Evolutionary conservation across 139 green algal genomes (phyloP).

Genomic region (Chlorella sp.): DNA sequence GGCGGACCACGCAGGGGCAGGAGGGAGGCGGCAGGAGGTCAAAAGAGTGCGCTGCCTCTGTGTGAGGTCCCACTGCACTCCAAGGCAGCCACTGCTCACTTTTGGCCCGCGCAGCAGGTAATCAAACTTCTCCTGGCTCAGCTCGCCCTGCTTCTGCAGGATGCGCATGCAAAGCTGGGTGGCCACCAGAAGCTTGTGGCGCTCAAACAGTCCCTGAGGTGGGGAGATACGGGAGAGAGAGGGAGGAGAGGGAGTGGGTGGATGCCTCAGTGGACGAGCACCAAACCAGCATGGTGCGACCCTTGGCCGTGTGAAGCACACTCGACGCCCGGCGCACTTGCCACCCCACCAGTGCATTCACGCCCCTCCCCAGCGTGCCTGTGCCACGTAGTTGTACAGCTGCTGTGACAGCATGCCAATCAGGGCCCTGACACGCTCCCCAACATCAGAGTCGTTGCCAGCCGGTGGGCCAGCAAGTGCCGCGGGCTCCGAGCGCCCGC

Average conservation of each 20-base stretch:
- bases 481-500: conserved; percentile 34
- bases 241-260: background rate
- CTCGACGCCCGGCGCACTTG: background rate
- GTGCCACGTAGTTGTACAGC: conserved; percentile 58
- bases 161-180: conserved; percentile 90
- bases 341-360: background rate
- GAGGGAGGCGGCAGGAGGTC: too few relatives aligned
- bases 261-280: too few relatives aligned
- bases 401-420: conserved; percentile 75
- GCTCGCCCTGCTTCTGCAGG: conserved; percentile 69
- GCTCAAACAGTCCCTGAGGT: conserved; percentile 89
- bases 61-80: background rate
- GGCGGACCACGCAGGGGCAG: too few relatives aligned
- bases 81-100: background rate
- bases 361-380: background rate
- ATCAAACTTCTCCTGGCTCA: conserved; percentile 81
- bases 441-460: conserved; percentile 60
- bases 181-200: conserved; percentile 93
- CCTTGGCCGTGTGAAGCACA: background rate
- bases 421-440: conserved; percentile 76
- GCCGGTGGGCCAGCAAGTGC: conserved; percentile 33
- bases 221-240: too few relatives aligned
- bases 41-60: too few relatives aligned
- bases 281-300: background rate
- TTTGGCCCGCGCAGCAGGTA: conserved; percentile 82